Evolutionary conservation across 805 yeast genomes (phyloP).

Genomic region (Cyberlindnera maclurae): DNA sequence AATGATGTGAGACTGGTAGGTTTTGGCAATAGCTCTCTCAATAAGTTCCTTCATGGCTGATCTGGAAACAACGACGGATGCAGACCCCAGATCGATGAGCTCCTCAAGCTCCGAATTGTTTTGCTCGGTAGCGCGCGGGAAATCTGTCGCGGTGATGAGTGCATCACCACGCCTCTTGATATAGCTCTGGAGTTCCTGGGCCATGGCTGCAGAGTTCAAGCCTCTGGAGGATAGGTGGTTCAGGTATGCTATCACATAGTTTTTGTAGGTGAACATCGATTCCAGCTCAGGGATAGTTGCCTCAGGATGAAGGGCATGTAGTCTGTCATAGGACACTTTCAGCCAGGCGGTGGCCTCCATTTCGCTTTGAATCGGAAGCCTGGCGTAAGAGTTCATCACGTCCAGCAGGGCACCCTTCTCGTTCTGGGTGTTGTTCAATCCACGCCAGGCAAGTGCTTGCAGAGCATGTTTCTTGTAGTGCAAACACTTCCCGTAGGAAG

Average conservation of each 20-base stretch:
- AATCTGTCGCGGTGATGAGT: slow-evolving; percentile 24
- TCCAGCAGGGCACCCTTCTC: slow-evolving; percentile 5
- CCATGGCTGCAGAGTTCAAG: neutral
- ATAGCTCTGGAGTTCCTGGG: slow-evolving; percentile 8
- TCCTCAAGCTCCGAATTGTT: slow-evolving; percentile 26
- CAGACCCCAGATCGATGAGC: slow-evolving; percentile 25
- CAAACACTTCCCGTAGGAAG: slow-evolving; percentile 2
- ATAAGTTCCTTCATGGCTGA: slow-evolving; percentile 12
- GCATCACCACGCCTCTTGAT: slow-evolving; percentile 8
- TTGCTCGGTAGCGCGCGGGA: slow-evolving; percentile 38
- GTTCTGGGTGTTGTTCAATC: neutral
- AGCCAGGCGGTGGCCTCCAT: slow-evolving; percentile 20
- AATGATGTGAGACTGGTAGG: slow-evolving; percentile 38
- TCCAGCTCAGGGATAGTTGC: slow-evolving; percentile 3
- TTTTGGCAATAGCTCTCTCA: slow-evolving; percentile 32
- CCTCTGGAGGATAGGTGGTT: slow-evolving; percentile 1
- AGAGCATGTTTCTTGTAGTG: slow-evolving; percentile 11
- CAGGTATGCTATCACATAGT: slow-evolving; percentile 13
- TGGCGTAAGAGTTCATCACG: slow-evolving; percentile 10
- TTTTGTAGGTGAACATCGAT: slow-evolving; percentile 8
- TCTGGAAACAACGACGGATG: slow-evolving; percentile 13
- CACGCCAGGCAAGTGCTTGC: slow-evolving; percentile 3
- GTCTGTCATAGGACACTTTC: slow-evolving; percentile 6
- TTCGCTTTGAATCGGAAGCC: slow-evolving; percentile 14
- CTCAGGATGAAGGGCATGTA: neutral